phyloP scores from a whole-genome alignment of 2,329 filamentous ascomycete species.

The Teratosphaeria epicoccoides region DNA sequence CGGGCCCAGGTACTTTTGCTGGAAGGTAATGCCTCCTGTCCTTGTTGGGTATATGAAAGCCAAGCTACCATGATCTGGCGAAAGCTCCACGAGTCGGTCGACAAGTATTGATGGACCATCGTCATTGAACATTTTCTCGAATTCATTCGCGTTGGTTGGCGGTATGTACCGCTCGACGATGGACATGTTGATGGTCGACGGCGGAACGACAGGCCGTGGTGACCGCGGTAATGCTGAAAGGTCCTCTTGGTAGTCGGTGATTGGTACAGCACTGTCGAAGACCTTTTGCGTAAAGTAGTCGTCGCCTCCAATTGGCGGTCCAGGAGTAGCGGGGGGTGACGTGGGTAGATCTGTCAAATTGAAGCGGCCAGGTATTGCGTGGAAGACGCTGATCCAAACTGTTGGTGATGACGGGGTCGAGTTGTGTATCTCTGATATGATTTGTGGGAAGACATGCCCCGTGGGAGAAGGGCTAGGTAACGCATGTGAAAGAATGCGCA shows the following conservation, averaged over 20 bases:
- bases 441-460: conserved; percentile 42
- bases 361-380: conserved; percentile 52
- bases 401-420: conserved; percentile 39
- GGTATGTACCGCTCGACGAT: conserved; percentile 57
- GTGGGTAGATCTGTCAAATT: conserved; percentile 51
- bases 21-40: conserved; percentile 47
- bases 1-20: conserved; percentile 48
- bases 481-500: conserved; percentile 51
- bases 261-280: conserved; percentile 51
- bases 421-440: conserved; percentile 47
- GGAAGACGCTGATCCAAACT: conserved; percentile 54
- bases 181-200: conserved; percentile 49
- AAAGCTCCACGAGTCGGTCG: conserved; percentile 51
- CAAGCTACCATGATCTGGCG: conserved; percentile 45
- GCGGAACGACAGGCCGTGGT: conserved; percentile 49
- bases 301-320: conserved; percentile 39
- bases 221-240: conserved; percentile 40
- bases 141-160: conserved; percentile 48
- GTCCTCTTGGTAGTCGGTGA: conserved; percentile 48
- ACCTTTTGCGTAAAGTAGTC: conserved; percentile 53
- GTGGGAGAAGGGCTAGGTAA: conserved; percentile 40
- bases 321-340: conserved; percentile 52
- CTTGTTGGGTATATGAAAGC: conserved; percentile 54
- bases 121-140: conserved; percentile 46
- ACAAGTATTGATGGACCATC: conserved; percentile 47